Conservation (phyloP, 345 rosid species). For the Physaria fendleri region DNA sequence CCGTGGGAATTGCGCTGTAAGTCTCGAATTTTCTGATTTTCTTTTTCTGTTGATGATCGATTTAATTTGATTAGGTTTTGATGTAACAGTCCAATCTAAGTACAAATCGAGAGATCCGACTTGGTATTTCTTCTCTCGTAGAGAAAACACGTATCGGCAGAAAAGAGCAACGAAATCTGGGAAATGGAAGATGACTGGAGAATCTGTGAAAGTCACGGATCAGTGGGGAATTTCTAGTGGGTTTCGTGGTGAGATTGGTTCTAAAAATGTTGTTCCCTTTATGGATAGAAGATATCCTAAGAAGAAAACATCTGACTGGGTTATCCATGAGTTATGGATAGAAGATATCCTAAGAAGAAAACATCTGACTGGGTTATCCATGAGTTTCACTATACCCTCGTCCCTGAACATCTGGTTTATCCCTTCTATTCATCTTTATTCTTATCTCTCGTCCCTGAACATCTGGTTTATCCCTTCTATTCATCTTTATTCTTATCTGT, state of each 20-base stretch:
- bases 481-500: too few relatives aligned
- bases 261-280: conserved; percentile 32
- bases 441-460: too few relatives aligned
- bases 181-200: conserved; percentile 43
- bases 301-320: conserved; percentile 11
- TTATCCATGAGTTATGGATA: background rate
- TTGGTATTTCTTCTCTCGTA: conserved; percentile 35
- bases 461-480: too few relatives aligned
- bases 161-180: conserved; percentile 31
- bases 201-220: background rate
- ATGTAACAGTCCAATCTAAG: conserved; percentile 15
- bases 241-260: conserved; percentile 25
- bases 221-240: conserved; percentile 5
- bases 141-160: conserved; percentile 17
- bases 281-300: background rate
- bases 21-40: background rate
- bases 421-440: background rate
- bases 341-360: background rate
- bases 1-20: conserved; percentile 29
- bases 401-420: background rate
- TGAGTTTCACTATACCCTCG: conserved; percentile 13
- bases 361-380: conserved; percentile 26
- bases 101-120: conserved; percentile 13
- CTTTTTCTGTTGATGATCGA: too few relatives aligned
- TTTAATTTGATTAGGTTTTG: too few relatives aligned